Evolutionary conservation across 805 yeast species (phyloP).

Genomic region (Scheffersomyces ergatensis): DNA sequence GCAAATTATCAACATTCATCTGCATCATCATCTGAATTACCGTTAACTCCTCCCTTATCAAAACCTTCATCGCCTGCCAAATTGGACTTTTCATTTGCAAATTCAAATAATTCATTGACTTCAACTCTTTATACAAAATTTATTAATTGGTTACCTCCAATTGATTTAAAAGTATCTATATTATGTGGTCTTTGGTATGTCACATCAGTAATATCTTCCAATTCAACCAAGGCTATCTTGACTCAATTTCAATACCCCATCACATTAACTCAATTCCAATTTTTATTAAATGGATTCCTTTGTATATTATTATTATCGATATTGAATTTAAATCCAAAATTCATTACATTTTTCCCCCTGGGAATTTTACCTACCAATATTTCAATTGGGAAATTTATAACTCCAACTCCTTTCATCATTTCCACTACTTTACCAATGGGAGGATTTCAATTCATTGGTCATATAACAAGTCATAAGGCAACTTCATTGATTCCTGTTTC

Average conservation of each 20-base stretch:
- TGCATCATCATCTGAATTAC: conserved; percentile 1
- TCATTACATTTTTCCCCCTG: conserved; percentile 27
- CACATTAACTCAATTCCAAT: conserved; percentile 87
- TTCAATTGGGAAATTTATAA: conserved; percentile 39
- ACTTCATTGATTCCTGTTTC: conserved; percentile 92
- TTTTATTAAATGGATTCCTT: conserved; percentile 63
- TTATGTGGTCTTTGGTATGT: conserved; percentile 80
- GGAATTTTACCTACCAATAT: conserved; percentile 47
- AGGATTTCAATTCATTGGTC: conserved; percentile 87
- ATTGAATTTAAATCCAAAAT: conserved; percentile 17
- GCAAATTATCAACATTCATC: conserved; percentile 8
- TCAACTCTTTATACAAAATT: background rate
- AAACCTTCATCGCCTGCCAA: conserved; percentile 6
- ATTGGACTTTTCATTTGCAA: background rate
- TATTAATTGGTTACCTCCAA: conserved; percentile 20
- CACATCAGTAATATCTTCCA: conserved; percentile 75
- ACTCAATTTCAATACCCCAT: conserved; percentile 73
- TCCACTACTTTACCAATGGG: conserved; percentile 91
- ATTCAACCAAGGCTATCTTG: conserved; percentile 76
- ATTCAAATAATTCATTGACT: background rate
- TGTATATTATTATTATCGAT: conserved; percentile 41
- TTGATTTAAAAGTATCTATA: conserved; percentile 18
- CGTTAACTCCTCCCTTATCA: conserved; percentile 4
- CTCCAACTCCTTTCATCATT: conserved; percentile 53
- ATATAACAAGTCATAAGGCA: conserved; percentile 88